Evolutionary conservation across 805 yeast species (phyloP).

Genomic region (Barnettozyma pratensis): DNA sequence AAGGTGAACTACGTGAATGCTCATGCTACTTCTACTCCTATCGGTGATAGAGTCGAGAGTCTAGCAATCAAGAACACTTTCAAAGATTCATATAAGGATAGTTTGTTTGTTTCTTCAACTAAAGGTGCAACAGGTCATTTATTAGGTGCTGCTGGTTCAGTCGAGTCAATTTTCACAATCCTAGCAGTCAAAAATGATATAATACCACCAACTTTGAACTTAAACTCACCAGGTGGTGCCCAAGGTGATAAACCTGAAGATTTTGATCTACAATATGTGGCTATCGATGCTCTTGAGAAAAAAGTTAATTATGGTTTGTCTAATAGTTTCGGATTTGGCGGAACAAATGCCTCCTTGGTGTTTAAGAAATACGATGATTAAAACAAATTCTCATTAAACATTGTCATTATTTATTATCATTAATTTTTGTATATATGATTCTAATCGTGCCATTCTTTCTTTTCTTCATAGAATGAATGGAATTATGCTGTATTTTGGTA

Average conservation of each 20-base stretch:
- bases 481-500: conserved; percentile 30
- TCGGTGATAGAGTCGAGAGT: conserved; percentile 90
- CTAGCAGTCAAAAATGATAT: conserved; percentile 51
- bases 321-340: conserved; percentile 97
- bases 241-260: conserved; percentile 32
- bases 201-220: conserved; percentile 80
- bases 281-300: conserved; percentile 40
- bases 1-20: conserved; percentile 82
- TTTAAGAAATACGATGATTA: conserved; percentile 32
- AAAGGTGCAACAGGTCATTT: conserved; percentile 94
- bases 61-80: conserved; percentile 61
- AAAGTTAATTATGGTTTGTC: conserved; percentile 58
- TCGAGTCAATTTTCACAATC: conserved; percentile 80
- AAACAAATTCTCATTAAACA: neutral
- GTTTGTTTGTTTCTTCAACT: conserved; percentile 63
- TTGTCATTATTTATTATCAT: neutral
- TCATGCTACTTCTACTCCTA: conserved; percentile 89
- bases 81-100: conserved; percentile 25
- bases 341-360: conserved; percentile 78
- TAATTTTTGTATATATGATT: neutral
- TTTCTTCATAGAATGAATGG: conserved; percentile 30
- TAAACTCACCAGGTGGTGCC: conserved; percentile 47
- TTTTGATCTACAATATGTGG: conserved; percentile 50
- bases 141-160: conserved; percentile 94
- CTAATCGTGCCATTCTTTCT: neutral